Evolutionary conservation across 805 yeast species (phyloP).

Genomic region (Grigorovia yakushimaensis): DNA sequence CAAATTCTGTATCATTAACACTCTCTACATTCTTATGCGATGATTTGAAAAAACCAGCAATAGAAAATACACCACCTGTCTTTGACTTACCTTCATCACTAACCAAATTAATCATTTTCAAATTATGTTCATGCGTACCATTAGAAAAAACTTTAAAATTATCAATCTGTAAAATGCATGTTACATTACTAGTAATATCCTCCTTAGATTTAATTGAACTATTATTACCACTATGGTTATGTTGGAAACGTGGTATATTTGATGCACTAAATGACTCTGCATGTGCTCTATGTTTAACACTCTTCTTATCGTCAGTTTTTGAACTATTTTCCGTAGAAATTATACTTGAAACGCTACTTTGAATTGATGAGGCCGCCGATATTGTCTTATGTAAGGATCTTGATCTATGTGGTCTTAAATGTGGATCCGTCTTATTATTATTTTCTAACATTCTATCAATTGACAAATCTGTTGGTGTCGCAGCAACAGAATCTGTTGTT

Average conservation of each 20-base stretch:
- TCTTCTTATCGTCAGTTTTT: background rate
- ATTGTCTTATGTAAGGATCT: slow-evolving; percentile 7
- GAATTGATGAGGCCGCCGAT: slow-evolving; percentile 6
- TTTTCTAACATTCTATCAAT: slow-evolving; percentile 9
- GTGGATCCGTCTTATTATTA: background rate
- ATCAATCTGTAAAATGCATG: slow-evolving; percentile 16
- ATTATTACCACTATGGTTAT: background rate
- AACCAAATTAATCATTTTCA: slow-evolving; percentile 17
- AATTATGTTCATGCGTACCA: slow-evolving; percentile 24
- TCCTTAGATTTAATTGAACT: background rate
- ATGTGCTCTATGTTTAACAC: slow-evolving; percentile 11
- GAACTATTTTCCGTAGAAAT: background rate
- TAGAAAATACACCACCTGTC: slow-evolving; percentile 11
- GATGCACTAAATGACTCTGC: slow-evolving; percentile 22
- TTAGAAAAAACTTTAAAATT: slow-evolving; percentile 21
- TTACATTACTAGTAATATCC: slow-evolving; percentile 1
- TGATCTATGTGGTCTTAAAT: slow-evolving; percentile 1
- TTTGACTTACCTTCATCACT: slow-evolving; percentile 1
- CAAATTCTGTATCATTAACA: background rate
- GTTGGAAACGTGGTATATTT: slow-evolving; percentile 6
- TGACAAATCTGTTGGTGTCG: slow-evolving; percentile 4
- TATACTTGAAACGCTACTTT: background rate
- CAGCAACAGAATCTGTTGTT: slow-evolving; percentile 3
- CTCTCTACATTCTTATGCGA: slow-evolving; percentile 5
- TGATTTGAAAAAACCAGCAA: slow-evolving; percentile 18